phyloP scores from a whole-genome alignment of 1,284 basidiomycete species.

The Ganoderma lingzhi region DNA sequence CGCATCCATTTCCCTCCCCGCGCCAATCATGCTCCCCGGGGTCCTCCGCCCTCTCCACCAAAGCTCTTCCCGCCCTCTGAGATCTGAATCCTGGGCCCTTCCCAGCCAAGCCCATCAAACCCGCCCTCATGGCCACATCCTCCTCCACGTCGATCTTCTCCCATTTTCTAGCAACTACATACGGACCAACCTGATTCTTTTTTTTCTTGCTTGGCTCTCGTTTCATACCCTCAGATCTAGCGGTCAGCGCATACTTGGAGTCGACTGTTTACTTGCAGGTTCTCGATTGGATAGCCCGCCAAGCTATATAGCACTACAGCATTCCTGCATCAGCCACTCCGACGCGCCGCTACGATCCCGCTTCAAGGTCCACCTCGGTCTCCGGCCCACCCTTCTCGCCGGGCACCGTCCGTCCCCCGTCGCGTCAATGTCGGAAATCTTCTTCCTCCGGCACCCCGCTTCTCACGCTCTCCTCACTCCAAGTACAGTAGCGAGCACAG shows the following conservation, averaged over 20 bases:
- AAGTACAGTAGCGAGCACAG: background rate
- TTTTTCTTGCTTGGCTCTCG: background rate
- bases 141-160: slow-evolving; percentile 15
- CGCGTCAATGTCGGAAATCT: background rate
- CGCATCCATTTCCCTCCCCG: slow-evolving; percentile 10
- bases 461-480: background rate
- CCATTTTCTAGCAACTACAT: background rate
- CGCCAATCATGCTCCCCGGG: slow-evolving; percentile 19
- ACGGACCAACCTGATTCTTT: background rate
- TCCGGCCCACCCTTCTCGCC: slow-evolving; percentile 4
- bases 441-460: slow-evolving; percentile 1
- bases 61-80: background rate
- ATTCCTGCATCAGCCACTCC: background rate
- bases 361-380: background rate
- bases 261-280: too few species aligned
- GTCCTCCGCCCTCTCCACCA: slow-evolving; percentile 10
- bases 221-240: background rate
- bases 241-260: too few species aligned
- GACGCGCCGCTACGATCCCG: background rate
- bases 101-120: slow-evolving; percentile 6
- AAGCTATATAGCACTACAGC: background rate
- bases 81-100: too few species aligned
- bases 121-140: slow-evolving; percentile 11
- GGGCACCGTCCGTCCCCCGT: background rate
- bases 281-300: background rate